phyloP scores from a whole-genome alignment of 106 monocot genomes.

The Vanilla planifolia region DNA sequence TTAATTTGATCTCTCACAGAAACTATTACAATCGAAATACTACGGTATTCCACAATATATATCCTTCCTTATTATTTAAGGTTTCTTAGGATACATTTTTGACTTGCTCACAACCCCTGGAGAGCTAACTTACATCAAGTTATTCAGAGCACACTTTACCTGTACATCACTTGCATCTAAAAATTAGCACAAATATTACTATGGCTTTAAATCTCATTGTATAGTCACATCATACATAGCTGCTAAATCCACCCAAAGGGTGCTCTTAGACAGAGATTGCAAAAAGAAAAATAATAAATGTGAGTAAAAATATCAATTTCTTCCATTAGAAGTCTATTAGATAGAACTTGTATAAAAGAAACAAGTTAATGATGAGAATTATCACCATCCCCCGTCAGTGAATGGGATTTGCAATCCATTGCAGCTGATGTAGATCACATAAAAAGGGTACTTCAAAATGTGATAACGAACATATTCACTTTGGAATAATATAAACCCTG shows the following conservation, averaged over 20 bases:
- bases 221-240: not conserved
- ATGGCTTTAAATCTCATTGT: too few species aligned
- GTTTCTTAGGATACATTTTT: not conserved
- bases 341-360: not conserved
- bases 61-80: too few species aligned
- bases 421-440: not conserved
- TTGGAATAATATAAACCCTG: conserved; percentile 1
- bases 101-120: not conserved
- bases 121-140: not conserved
- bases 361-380: not conserved
- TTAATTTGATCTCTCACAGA: too few species aligned
- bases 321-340: not conserved
- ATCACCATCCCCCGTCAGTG: not conserved
- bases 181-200: not conserved
- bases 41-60: too few species aligned
- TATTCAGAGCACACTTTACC: not conserved
- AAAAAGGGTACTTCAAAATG: not conserved
- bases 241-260: not conserved
- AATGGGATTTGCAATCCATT: not conserved
- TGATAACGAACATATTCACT: not conserved
- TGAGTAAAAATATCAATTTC: not conserved
- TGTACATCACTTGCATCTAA: not conserved
- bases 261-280: not conserved
- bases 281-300: not conserved
- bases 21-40: too few species aligned